Conservation (phyloP, 495 filamentous ascomycete genomes). For the Penicillium ochrochloron region DNA sequence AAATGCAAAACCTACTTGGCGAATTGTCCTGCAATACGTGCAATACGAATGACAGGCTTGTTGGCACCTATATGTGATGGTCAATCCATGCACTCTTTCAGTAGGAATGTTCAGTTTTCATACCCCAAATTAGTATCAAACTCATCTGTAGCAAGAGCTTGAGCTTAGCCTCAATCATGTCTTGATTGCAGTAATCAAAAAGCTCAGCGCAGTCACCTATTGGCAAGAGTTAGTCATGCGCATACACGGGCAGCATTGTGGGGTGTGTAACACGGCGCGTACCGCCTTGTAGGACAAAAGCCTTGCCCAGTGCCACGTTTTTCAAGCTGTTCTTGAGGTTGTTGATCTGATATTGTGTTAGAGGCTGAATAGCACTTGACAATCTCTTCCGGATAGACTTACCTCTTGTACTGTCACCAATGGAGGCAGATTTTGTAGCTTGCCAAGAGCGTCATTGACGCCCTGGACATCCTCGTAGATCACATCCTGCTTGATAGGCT, state of each 20-base stretch:
- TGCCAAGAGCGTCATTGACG: conserved; percentile 65
- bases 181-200: conserved; percentile 92
- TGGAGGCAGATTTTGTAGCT: conserved; percentile 80
- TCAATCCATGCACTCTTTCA: conserved; percentile 18
- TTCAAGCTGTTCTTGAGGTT: conserved; percentile 74
- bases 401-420: conserved; percentile 84
- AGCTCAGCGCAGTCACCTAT: conserved; percentile 90
- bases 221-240: conserved; percentile 8
- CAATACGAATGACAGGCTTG: conserved; percentile 93
- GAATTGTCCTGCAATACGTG: conserved; percentile 95
- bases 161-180: conserved; percentile 91
- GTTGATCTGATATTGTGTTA: conserved; percentile 59
- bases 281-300: conserved; percentile 92
- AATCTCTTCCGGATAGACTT: neutral
- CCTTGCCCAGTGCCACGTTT: conserved; percentile 89
- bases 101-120: neutral
- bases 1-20: conserved; percentile 62
- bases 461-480: conserved; percentile 71
- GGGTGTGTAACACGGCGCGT: conserved; percentile 12
- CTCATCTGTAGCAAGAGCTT: conserved; percentile 97
- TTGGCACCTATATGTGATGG: conserved; percentile 57
- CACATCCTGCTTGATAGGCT: conserved; percentile 91
- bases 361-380: neutral
- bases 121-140: conserved; percentile 65
- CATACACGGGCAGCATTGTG: neutral